Conservation (phyloP, 805 yeast species). For the Metschnikowia santaceciliae region DNA sequence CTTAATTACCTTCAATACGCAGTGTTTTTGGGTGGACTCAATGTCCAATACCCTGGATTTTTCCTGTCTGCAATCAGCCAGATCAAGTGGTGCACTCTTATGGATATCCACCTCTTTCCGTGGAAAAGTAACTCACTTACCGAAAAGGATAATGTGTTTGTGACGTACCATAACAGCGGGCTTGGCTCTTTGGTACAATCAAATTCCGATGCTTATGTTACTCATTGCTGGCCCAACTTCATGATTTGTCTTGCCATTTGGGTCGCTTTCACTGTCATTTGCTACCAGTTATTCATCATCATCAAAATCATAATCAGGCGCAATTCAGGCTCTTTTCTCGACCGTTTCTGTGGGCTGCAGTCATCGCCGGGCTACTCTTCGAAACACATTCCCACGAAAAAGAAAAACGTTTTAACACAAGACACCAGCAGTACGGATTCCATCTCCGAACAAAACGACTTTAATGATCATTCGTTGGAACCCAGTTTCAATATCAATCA, state of each 20-base stretch:
- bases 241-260: slow-evolving; percentile 32
- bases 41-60: slow-evolving; percentile 58
- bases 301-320: slow-evolving; percentile 11
- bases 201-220: slow-evolving; percentile 20
- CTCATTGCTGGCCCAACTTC: slow-evolving; percentile 42
- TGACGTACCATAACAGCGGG: slow-evolving; percentile 40
- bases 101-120: slow-evolving; percentile 24
- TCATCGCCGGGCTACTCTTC: not conserved
- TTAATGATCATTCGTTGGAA: not conserved
- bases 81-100: slow-evolving; percentile 54
- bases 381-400: not conserved
- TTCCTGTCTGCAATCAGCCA: slow-evolving; percentile 51
- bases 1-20: slow-evolving; percentile 56
- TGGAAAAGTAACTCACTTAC: slow-evolving; percentile 5
- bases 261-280: slow-evolving; percentile 22
- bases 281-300: slow-evolving; percentile 21
- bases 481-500: not conserved
- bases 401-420: not conserved
- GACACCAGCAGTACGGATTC: not conserved
- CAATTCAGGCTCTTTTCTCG: slow-evolving; percentile 2
- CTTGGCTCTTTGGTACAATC: slow-evolving; percentile 35
- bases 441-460: not conserved
- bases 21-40: slow-evolving; percentile 52
- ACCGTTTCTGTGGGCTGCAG: slow-evolving; percentile 5
- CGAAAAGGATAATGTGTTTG: slow-evolving; percentile 35